Base-by-base conservation (phyloP, 805 yeast genomes). In the Cyberlindnera veronae region DNA sequence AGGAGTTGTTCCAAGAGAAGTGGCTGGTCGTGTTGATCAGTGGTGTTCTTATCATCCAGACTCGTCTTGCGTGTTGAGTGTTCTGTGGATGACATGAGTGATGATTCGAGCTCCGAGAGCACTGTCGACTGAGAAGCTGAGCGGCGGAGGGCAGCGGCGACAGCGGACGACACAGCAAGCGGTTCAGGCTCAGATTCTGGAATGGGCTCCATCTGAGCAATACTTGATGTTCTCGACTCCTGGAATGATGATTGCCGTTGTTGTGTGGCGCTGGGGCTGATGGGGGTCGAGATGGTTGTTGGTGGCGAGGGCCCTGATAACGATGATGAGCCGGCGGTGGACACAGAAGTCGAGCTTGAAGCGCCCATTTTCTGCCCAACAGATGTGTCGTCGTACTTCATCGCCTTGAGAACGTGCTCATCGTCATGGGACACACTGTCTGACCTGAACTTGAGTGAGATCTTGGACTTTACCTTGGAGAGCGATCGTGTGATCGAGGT, bases 361-460 rank as follows among this genome's bases (percentile, higher is more conserved):
- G 10, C n/a, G n/a, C n/a, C n/a, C n/a, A n/a, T n/a, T n/a, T n/a
- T n/a, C n/a, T n/a, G n/a, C n/a, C n/a, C n/a, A n/a, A n/a, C n/a
- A n/a, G n/a, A n/a, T n/a, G 45, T 38, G 21, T 53, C 53, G 28
- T 53, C 54, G 20, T 51, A 53, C 42, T 46, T 51, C 56, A 53
- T 51, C 2, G 51, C 45, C 29, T 46, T 49, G 16, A 51, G 39
- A 1, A 37, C 38, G 28, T 42, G 45, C 8, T 45, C 42, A 2
- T 47, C 51, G 10, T 46, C 50, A 3, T 40, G 38, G 7, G 35
- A 8, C 15, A 20, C 16, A 20, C 42, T 22, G 18, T 41, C 41
- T 5, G 32, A 10, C 23, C 41, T 29, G 43, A 53, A 51, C 30
- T 44, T 53, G 3, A 49, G 45, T 13, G 51, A 42, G 20, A 54